Percentiles rank a stretch among this genome's conserved stretches.
phyloP scores from a whole-genome alignment of 2,329 filamentous ascomycete genomes.

The Botryotinia convoluta region DNA sequence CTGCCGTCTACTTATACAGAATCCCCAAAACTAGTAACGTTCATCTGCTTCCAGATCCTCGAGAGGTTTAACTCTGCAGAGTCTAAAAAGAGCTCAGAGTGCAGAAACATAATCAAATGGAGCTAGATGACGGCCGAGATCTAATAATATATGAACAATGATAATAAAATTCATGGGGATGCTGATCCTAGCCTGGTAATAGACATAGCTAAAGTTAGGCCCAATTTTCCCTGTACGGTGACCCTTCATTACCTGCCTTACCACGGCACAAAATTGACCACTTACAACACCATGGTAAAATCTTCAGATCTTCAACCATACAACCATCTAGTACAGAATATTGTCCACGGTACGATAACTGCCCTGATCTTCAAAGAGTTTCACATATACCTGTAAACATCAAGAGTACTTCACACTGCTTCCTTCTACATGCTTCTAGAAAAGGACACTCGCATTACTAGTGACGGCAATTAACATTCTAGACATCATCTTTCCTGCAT shows the following conservation, averaged over 20 bases:
- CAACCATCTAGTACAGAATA: not conserved
- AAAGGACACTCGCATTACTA: not conserved
- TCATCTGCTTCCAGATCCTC: not conserved
- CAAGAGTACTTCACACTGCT: not conserved
- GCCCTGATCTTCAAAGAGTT: not conserved
- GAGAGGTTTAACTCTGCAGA: not conserved
- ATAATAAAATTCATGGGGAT: not conserved
- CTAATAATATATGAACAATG: not conserved
- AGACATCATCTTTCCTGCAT: slow-evolving; percentile 3
- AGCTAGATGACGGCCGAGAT: not conserved
- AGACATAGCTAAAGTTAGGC: not conserved
- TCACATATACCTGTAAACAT: not conserved
- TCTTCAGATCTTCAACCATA: not conserved
- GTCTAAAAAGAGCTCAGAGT: too few species aligned
- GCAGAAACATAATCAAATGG: not conserved
- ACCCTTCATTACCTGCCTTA: not conserved
- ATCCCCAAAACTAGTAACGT: not conserved
- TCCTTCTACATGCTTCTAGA: not conserved
- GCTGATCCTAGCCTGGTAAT: not conserved
- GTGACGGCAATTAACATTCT: not conserved
- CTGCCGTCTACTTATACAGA: not conserved
- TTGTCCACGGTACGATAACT: not conserved
- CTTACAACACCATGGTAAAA: not conserved
- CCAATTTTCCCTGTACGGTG: not conserved
- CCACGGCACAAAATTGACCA: not conserved